Conservation (phyloP, 768 basidiomycete genomes). For the Amanita rubescens region DNA sequence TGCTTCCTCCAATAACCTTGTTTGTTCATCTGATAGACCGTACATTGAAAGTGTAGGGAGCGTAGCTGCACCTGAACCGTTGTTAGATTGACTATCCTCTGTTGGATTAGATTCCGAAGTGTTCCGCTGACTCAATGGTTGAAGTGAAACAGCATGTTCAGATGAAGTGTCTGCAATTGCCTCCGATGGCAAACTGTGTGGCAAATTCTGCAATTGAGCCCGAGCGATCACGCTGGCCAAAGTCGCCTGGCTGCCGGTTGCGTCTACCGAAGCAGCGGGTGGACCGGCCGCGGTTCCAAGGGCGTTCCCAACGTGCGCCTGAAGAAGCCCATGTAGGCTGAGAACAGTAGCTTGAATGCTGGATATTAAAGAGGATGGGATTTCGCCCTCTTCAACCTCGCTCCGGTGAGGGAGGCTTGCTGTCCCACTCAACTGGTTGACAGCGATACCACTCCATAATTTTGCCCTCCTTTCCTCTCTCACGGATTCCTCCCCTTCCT, state of each 20-base stretch:
- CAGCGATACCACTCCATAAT: constrained; percentile 57
- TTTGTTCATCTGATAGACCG: constrained; percentile 68
- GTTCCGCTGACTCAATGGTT: constrained; percentile 4
- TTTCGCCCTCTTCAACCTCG: constrained; percentile 56
- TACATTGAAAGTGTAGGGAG: constrained; percentile 52
- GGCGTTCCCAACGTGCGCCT: constrained; percentile 48
- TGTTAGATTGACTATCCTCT: not conserved
- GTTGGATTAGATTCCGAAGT: not conserved
- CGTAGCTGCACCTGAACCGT: constrained; percentile 1
- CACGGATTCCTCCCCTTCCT: constrained; percentile 35
- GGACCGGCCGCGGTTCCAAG: constrained; percentile 36
- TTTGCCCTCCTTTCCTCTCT: constrained; percentile 55
- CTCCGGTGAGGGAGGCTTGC: constrained; percentile 13
- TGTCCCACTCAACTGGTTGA: constrained; percentile 28
- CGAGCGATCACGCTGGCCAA: constrained; percentile 66
- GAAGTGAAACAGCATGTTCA: constrained; percentile 10
- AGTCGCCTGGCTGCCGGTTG: constrained; percentile 55
- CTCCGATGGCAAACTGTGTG: constrained; percentile 5
- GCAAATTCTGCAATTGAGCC: constrained; percentile 49
- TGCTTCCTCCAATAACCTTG: constrained; percentile 59
- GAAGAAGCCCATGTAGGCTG: constrained; percentile 47
- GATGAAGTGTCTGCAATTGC: not conserved
- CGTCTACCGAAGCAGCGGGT: constrained; percentile 28
- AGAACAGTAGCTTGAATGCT: constrained; percentile 47
- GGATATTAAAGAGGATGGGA: constrained; percentile 39